Conservation (phyloP, 2,329 filamentous ascomycete genomes). For the Penicillium brevicompactum region DNA sequence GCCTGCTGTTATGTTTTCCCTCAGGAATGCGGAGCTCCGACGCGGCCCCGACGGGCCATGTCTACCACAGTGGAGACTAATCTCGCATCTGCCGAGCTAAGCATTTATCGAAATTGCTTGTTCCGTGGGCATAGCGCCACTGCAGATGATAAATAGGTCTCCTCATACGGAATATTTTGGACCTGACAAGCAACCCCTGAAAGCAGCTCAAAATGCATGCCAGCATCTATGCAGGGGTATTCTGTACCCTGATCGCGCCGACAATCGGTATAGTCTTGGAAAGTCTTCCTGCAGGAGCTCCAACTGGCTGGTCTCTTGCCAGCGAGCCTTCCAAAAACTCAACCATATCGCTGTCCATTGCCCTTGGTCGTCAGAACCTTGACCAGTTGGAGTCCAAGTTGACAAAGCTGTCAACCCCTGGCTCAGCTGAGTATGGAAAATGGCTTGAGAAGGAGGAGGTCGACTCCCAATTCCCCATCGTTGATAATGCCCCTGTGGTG, state of each 20-base stretch:
- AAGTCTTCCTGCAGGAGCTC: conserved; percentile 17
- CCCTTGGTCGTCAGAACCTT: conserved; percentile 29
- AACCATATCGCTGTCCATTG: conserved; percentile 23
- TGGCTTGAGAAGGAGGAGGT: conserved; percentile 51
- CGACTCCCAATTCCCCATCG: conserved; percentile 45
- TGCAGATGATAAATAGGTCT: conserved; percentile 12
- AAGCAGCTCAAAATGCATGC: conserved; percentile 13
- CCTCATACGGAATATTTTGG: conserved; percentile 5
- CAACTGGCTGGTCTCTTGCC: conserved; percentile 21
- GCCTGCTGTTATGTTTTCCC: neutral
- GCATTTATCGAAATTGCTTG: neutral
- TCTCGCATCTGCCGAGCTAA: neutral
- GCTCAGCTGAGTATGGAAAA: conserved; percentile 50
- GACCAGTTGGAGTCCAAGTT: conserved; percentile 44
- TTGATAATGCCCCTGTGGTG: conserved; percentile 40
- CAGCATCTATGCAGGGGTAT: conserved; percentile 19
- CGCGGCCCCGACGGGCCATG: neutral
- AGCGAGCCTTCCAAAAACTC: conserved; percentile 17
- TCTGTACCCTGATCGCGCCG: conserved; percentile 23
- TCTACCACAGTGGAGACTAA: neutral
- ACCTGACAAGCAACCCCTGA: neutral
- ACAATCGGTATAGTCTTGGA: conserved; percentile 23
- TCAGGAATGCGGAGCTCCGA: conserved; percentile 12
- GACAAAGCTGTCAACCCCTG: conserved; percentile 50
- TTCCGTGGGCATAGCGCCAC: neutral